Base-by-base conservation (phyloP, 345 rosid genomes). In the Citrus maxima region DNA sequence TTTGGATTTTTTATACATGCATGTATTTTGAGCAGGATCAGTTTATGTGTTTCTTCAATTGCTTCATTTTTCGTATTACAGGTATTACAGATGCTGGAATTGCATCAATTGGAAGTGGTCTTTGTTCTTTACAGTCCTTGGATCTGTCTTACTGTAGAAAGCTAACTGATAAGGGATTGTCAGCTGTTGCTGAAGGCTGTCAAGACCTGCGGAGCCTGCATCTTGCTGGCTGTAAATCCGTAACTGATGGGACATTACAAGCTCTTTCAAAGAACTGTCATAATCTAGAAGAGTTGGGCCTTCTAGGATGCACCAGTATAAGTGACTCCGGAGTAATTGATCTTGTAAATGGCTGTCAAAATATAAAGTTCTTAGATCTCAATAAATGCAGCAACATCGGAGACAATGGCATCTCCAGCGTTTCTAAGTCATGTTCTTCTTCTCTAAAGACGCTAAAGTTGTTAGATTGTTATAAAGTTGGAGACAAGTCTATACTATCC, bases 91-190 rank as follows among this genome's bases (percentile, higher is more conserved):
- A 96, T 82, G 79, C 70, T 40, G 98, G 98, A 35, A 79, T 93
- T 91, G 83, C 72, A 28, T 85, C 90, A 37, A 87, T 96, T 81
- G 98, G 97, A 71, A 10, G 74, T 37, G 86, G 91, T 82, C 92
- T 96, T 70, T 80, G 89, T 81, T 87, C 88, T 67, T 85, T 96
- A 7, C 98, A 90, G 84, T 91, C 86, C 74, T 89, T 96, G 82
- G 95, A 96, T 82, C 92, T 90, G n/a, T 92, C 98, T 6, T 85
- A 85, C 76, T 96, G 98, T 85, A 89, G 93, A 80, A 96, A 91
- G 89, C 86, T 96, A 61, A 89, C 94, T 0, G 98, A 96, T 74
- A 89, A 86, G 84, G 99, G 99, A 34, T 80, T 96, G 56, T 86
- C 89, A 25, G 87, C 90, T 51, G 92, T 94, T 82, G 94, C 98